Base-by-base conservation (phyloP, 1,284 basidiomycete species). In the Rhizopogon parksii region DNA sequence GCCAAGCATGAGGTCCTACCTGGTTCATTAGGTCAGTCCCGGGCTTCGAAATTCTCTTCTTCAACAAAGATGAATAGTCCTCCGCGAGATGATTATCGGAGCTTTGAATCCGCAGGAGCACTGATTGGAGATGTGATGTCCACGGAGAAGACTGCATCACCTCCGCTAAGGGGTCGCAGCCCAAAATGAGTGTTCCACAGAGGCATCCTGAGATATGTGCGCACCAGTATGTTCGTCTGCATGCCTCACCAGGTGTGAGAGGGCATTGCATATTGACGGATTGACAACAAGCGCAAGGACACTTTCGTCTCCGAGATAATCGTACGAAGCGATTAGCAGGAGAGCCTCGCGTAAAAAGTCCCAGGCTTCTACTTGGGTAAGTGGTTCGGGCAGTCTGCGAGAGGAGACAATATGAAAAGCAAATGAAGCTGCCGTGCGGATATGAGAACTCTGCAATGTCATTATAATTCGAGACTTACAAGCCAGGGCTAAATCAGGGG, bases 341-440 rank as follows among this genome's bases (percentile, higher is more conserved):
- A 82, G 60, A 1, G 68, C 65, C 50, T 81, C 76, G 30, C 76
- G 66, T 40, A 87, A 60, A 57, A 76, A 72, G 48, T 78, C 68
- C 76, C 80, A 80, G 36, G 75, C 72, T 59, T 84, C 82, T 2
- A 72, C 65, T 48, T 67, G 69, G 30, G 63, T 59, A 32, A 82
- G 59, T 4, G 68, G 49, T 47, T 75, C 70, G 36, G 57, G 59
- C 9, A 54, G 51, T 15, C 56, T 54, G 11, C 53, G 53, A 11
- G 62, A 56, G 11, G 61, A 61, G 9, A 67, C 53, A 34, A 83
- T 59, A 57, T 77, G 79, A 32, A 71, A 60, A 6, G 83, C 70
- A 56, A 85, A 73, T 5, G 74, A 70, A 49, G 74, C 82, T 85
- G 36, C 12, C 4, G 17, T 19, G 17, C 0, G 32, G 7, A 45